Evolutionary conservation across 257 asterid genomes (phyloP).

Genomic region (Schizonepeta tenuifolia): DNA sequence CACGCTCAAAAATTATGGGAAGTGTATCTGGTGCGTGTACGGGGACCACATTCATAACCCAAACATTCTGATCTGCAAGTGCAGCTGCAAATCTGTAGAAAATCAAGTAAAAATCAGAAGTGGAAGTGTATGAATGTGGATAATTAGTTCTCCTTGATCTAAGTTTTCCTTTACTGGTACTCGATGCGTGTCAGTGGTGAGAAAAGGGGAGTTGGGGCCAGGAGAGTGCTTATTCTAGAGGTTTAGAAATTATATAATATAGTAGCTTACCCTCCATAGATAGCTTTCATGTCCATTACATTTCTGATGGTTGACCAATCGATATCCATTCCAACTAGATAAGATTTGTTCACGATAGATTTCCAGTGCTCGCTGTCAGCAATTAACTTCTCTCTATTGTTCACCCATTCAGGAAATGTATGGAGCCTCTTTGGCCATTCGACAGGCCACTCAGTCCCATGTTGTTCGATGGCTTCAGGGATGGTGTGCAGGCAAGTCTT

Average conservation of each 20-base stretch:
- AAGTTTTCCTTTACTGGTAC: background rate
- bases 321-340: conserved; percentile 76
- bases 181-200: no score
- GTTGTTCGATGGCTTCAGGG: conserved; percentile 88
- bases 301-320: conserved; percentile 85
- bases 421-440: conserved; percentile 95
- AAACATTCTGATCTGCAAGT: conserved; percentile 64
- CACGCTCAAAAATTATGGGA: conserved; percentile 88
- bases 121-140: conserved; percentile 1
- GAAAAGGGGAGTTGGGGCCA: background rate
- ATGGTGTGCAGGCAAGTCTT: conserved; percentile 66
- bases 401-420: conserved; percentile 87
- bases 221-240: background rate
- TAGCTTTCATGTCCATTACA: conserved; percentile 96
- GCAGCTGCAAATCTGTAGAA: conserved; percentile 93
- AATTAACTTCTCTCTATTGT: conserved; percentile 63
- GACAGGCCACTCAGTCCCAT: conserved; percentile 96
- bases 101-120: conserved; percentile 18
- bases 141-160: background rate
- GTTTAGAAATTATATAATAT: background rate
- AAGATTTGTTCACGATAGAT: conserved; percentile 76
- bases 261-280: conserved; percentile 81
- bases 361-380: conserved; percentile 85
- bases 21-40: conserved; percentile 90
- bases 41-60: conserved; percentile 96